Base-by-base conservation (phyloP, 345 rosid species). In the Kandelia obovata region DNA sequence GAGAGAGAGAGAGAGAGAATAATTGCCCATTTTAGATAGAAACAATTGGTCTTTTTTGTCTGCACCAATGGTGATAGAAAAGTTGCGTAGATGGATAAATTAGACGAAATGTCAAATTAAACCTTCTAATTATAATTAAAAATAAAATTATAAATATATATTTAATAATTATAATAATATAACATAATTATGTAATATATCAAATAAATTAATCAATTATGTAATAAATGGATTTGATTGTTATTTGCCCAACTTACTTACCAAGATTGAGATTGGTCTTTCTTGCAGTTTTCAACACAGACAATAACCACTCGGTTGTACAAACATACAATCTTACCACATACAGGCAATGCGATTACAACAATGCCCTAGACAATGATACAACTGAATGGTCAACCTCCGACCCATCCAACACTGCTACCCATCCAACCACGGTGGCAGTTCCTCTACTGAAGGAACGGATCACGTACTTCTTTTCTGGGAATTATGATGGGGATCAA, bases 401-500 rank as follows among this genome's bases (percentile, higher is more conserved):
- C 5, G 76, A 89, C 67, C 99, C 99, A 1, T 92, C 99, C 37
- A 78, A 89, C 75, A 90, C 88, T 0, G 76, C 78, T 34, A 88
- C 96, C 0, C 65, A 74, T 25, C 69, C 80, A 0, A 88, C 86
- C 49, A 75, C 96, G 0, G 87, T 92, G 46, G 67, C 86, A 0
- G 89, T 95, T 30, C 98, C 98, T 19, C 75, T 95, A 2, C 64
- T 90, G 27, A 90, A 87, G 71, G 91, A 90, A 86, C 94, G 98
- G 17, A 34, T 61, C 6, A 84, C 78, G 1, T 95, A 85, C 56
- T 95, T 95, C 86, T 95, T 90, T 79, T 95, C 99, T 0, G 82
- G 90, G 1, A 85, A 83, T 65, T 95, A 92, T 58, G 96, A 92
- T 25, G 99, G 99, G 1, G 97, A 92, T 27, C 99, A 95, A 57